A percentile compares a stretch with the other conserved stretches of the same genome.
Conservation (phyloP, 2,329 filamentous ascomycete species). For the Arachnomyces sp. region DNA sequence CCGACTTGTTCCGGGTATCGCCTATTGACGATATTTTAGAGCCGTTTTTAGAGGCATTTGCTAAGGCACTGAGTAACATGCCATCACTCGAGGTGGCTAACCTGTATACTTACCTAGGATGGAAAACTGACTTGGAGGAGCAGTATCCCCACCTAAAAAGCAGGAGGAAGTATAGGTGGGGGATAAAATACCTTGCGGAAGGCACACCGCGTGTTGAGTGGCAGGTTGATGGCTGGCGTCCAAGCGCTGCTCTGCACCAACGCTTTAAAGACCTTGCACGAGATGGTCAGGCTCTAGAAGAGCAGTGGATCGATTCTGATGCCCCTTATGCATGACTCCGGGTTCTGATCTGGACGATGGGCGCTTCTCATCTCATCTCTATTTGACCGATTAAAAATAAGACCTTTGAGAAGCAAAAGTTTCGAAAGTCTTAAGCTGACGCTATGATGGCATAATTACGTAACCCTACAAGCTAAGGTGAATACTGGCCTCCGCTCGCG, state of each 20-base stretch:
- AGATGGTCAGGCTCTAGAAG: not conserved
- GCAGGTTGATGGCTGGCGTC: conserved; percentile 7
- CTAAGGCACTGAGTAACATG: conserved; percentile 8
- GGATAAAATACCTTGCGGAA: conserved; percentile 4
- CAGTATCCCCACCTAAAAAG: not conserved
- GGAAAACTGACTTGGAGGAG: not conserved
- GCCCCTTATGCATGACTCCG: no score
- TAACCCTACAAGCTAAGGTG: no score
- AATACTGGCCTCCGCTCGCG: no score
- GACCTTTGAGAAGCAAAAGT: no score
- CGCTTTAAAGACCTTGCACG: conserved; percentile 3
- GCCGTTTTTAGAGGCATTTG: conserved; percentile 8
- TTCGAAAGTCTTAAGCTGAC: no score
- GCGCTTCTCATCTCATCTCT: no score
- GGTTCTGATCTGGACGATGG: no score
- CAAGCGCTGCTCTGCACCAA: conserved; percentile 3
- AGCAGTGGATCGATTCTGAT: not conserved
- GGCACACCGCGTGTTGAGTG: conserved; percentile 5
- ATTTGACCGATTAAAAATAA: no score
- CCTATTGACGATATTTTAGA: conserved; percentile 7
- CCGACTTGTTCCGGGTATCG: conserved; percentile 5
- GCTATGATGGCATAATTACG: no score
- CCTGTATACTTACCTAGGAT: conserved; percentile 2
- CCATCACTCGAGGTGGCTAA: conserved; percentile 2
- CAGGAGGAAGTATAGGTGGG: conserved; percentile 1